Base-by-base conservation (phyloP, 345 rosid species). In the Hibiscus trionum region DNA sequence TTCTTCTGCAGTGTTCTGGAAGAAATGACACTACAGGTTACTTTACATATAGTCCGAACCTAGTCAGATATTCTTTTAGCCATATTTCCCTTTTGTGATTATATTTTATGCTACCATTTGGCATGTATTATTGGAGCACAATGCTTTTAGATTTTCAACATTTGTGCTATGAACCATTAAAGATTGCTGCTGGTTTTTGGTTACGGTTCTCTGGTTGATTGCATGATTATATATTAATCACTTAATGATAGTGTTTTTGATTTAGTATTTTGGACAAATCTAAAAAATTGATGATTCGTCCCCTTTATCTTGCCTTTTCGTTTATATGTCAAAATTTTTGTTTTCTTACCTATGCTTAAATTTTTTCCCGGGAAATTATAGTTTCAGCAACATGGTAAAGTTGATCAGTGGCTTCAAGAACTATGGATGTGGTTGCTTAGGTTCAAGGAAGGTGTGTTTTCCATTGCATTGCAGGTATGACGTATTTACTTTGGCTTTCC, bases 21-120 rank as follows among this genome's bases (percentile, higher is more conserved):
- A 85, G 93, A 92, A 85, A 79, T 92, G 89, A 76, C 86, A 72
- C 73, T 85, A 80, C 97, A 95, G 97, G 99, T 94, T 33, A 60
- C 19, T 74, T 64, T 11, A 16, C 16, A 0, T 31, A 44, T 61
- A 42, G 26, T 69, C 14, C 61, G 17, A 64, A 7, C 49, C 52
- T 65, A 16, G n/a, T 5, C 39, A 39, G 16, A 33, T 53, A 10
- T 44, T 44, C 47, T 44, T 44, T 44, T 44, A 11, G 11, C 0
- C 3, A 2, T 44, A 7, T 44, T 44, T 10, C 47, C 47, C 14
- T 44, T 44, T 44, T 44, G 12, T 6, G 9, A 37, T 37, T 37
- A 7, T 5, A 7, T 37, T 11, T 27, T 14, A 44, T 17, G 68
- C 21, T 2, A 17, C 33, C 17, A 21, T 21, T 21, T 21, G 24